Base-by-base conservation (phyloP, 2,329 filamentous ascomycete genomes). In the Ascochyta koolunga region DNA sequence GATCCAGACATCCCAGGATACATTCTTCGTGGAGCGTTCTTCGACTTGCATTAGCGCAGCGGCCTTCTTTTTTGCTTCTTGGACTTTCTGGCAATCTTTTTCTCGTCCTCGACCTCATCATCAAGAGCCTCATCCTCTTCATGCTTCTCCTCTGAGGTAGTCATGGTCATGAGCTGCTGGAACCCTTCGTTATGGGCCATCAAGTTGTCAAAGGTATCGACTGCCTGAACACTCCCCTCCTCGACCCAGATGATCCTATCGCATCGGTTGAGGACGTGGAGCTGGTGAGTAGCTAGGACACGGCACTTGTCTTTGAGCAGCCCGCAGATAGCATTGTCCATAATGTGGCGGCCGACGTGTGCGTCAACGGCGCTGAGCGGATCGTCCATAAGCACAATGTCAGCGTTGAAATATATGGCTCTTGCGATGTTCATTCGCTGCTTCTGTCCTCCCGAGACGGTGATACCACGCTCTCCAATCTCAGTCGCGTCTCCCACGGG, bases 201-300 rank as follows among this genome's bases (percentile, higher is more conserved):
- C 16, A 98, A 82, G 54, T 96, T 93, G 29, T 90, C 86, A 66
- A 93, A 98, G 0, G 93, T 97, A 62, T 95, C 93, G 33, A 97
- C 80, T 4, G 92, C 91, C 72, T 90, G 86, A 49, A 98, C 89
- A 48, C 82, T 86, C 38, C 95, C 95, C 15, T 87, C 86, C 50
- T 97, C 90, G 85, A 99, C 93, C 86, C 92, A 93, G 42, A 98
- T 86, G 60, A 98, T 93, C 29, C 93, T 84, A 71, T 98, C 93
- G 66, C 92, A 97, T 29, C 92, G 88, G 69, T 84, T 92, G 5
- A 98, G 83, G 5, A 98, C 93, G 80, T 96, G 95, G 13, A 98
- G 84, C 73, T 98, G 93, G 74, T 99, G 95, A 0, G 95, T 99
- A 1, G 93, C 95, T 27, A 99, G 81, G 29, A 98, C 89, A 18